Evolutionary conservation across 352 stramenopile genomes (phyloP).

Genomic region (Achlya hypogyna): DNA sequence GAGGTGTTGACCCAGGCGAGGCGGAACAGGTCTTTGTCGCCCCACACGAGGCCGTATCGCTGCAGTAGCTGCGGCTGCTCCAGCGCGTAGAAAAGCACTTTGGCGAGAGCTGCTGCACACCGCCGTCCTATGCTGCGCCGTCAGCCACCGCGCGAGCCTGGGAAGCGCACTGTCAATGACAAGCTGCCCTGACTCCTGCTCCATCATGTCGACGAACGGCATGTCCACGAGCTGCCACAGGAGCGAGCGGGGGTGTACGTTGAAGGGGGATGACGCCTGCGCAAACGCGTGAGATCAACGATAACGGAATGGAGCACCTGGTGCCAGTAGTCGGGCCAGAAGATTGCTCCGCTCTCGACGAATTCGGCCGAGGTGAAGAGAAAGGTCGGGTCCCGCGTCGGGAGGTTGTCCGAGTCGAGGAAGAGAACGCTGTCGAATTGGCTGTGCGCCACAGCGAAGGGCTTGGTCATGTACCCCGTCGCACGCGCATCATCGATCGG

Average conservation of each 20-base stretch:
- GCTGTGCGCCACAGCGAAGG: slow-evolving; percentile 31
- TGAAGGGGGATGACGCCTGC: slow-evolving; percentile 36
- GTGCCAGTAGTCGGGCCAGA: slow-evolving; percentile 61
- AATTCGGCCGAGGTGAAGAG: slow-evolving; percentile 34
- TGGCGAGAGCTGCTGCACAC: slow-evolving; percentile 22
- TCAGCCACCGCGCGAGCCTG: not conserved
- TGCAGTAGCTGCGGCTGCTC: slow-evolving; percentile 28
- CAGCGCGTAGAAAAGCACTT: slow-evolving; percentile 35
- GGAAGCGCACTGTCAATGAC: slow-evolving; percentile 31
- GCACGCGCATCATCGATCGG: slow-evolving; percentile 24
- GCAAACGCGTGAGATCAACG: slow-evolving; percentile 56
- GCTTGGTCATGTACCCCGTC: slow-evolving; percentile 36
- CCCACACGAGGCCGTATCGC: slow-evolving; percentile 27
- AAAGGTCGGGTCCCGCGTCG: slow-evolving; percentile 36
- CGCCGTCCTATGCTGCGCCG: slow-evolving; percentile 17
- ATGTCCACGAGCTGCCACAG: slow-evolving; percentile 41
- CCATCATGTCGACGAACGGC: slow-evolving; percentile 43
- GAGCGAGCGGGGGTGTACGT: slow-evolving; percentile 33
- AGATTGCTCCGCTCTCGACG: slow-evolving; percentile 28
- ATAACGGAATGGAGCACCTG: slow-evolving; percentile 37
- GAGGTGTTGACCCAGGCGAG: slow-evolving; percentile 30
- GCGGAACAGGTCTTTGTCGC: slow-evolving; percentile 29
- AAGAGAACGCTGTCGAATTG: slow-evolving; percentile 33
- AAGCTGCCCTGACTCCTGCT: slow-evolving; percentile 53
- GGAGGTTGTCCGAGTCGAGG: slow-evolving; percentile 43